Conservation (phyloP, 1,139 yeast genomes). For the Hansenula anomala region DNA sequence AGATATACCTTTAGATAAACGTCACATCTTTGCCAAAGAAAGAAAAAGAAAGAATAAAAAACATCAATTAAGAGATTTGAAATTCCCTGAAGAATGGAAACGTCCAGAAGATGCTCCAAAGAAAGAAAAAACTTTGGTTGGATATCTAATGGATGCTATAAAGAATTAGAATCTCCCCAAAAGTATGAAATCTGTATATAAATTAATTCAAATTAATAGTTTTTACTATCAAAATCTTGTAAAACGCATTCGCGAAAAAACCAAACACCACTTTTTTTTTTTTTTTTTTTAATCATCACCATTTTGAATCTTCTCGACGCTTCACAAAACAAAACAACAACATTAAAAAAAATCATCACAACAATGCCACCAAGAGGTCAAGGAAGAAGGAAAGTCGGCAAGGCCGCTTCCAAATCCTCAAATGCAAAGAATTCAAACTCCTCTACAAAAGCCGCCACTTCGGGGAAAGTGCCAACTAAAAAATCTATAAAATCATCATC, state of each 20-base stretch:
- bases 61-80: constrained; percentile 6
- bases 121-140: background rate
- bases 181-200: too few species aligned
- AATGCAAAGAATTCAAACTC: too few species aligned
- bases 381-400: constrained; percentile 16
- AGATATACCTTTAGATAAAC: constrained; percentile 78
- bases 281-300: too few species aligned
- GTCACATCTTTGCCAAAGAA: constrained; percentile 53
- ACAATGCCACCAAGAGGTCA: constrained; percentile 15
- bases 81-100: constrained; percentile 83
- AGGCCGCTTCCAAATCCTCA: constrained; percentile 1
- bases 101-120: constrained; percentile 63
- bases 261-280: too few species aligned
- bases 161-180: too few species aligned
- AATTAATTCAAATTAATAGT: too few species aligned
- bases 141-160: background rate
- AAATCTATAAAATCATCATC: constrained; percentile 23
- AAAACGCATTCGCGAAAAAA: too few species aligned
- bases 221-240: too few species aligned
- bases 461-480: constrained; percentile 21
- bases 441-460: too few species aligned
- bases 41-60: constrained; percentile 32
- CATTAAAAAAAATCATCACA: background rate
- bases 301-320: too few species aligned
- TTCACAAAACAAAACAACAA: background rate